Conservation (phyloP, 148 eudicot species). For the Chenopodium berlandieri region DNA sequence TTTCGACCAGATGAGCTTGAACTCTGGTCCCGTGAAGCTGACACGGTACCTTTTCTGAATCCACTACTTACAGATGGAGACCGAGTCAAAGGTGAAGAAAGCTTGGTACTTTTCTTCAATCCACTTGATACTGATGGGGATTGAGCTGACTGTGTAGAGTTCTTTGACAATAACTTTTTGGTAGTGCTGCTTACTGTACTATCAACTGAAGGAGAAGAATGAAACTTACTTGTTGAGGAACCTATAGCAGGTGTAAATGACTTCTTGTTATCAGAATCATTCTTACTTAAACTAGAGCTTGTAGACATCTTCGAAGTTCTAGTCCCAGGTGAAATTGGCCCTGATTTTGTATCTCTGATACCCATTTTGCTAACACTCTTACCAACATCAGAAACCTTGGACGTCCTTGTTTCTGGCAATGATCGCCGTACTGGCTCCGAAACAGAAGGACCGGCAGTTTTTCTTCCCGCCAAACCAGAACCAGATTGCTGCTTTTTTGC, state of each 20-base stretch:
- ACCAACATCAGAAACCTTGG: conserved; percentile 39
- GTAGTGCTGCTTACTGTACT: conserved; percentile 53
- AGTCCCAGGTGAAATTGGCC: conserved; percentile 48
- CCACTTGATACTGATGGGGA: conserved; percentile 29
- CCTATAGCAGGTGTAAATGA: conserved; percentile 34
- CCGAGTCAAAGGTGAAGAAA: conserved; percentile 44
- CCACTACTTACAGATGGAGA: conserved; percentile 46
- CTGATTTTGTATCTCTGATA: conserved; percentile 37
- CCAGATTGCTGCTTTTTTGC: conserved; percentile 31
- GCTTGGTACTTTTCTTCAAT: conserved; percentile 24
- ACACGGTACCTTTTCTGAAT: conserved; percentile 40
- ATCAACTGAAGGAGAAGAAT: conserved; percentile 59
- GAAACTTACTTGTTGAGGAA: conserved; percentile 51
- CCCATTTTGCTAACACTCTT: conserved; percentile 33
- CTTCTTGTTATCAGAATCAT: conserved; percentile 42
- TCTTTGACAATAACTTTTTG: conserved; percentile 45
- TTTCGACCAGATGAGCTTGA: conserved; percentile 51
- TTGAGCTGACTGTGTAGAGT: conserved; percentile 21
- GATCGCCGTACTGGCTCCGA: conserved; percentile 55
- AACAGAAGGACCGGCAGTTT: conserved; percentile 30
- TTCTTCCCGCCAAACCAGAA: conserved; percentile 33
- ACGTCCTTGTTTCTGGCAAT: conserved; percentile 62
- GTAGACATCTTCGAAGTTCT: conserved; percentile 48
- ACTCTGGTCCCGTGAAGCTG: conserved; percentile 50
- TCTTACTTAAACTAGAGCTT: conserved; percentile 41